Evolutionary conservation across 164 flowering plant species (phyloP).

Genomic region (Kalanchoe fedtschenkoi): DNA sequence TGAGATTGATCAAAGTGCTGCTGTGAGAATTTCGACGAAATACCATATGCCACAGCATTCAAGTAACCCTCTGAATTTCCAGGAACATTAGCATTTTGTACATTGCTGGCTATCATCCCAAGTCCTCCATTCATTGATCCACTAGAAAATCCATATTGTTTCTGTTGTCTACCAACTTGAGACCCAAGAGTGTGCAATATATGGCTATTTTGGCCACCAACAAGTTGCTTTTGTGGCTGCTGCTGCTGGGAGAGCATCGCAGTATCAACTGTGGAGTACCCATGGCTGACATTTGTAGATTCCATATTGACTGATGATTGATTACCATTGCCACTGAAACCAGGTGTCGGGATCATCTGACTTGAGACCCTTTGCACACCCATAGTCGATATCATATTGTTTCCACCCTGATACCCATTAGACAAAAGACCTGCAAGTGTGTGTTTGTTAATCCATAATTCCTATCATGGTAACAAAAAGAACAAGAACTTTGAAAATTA

Average conservation of each 20-base stretch:
- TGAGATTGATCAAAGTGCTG: slow-evolving; percentile 61
- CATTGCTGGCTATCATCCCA: slow-evolving; percentile 46
- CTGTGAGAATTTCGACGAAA: slow-evolving; percentile 39
- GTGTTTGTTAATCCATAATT: slow-evolving; percentile 1
- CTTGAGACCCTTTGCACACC: slow-evolving; percentile 42
- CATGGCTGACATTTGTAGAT: slow-evolving; percentile 36
- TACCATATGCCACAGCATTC: slow-evolving; percentile 32
- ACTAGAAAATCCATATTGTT: slow-evolving; percentile 55
- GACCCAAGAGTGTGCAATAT: slow-evolving; percentile 62
- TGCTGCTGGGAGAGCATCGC: slow-evolving; percentile 42
- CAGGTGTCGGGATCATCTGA: slow-evolving; percentile 99
- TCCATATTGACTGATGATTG: slow-evolving; percentile 50
- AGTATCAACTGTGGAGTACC: slow-evolving; percentile 58
- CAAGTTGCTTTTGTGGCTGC: slow-evolving; percentile 46
- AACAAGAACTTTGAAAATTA: not conserved
- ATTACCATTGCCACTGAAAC: slow-evolving; percentile 38
- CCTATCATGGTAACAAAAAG: not conserved
- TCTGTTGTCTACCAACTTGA: slow-evolving; percentile 49
- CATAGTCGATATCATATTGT: slow-evolving; percentile 40
- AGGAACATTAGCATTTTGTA: slow-evolving; percentile 49
- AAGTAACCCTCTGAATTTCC: slow-evolving; percentile 54
- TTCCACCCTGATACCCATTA: slow-evolving; percentile 72
- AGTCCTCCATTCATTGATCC: slow-evolving; percentile 59
- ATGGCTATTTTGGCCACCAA: slow-evolving; percentile 63
- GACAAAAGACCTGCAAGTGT: slow-evolving; percentile 45